Base-by-base conservation (phyloP, 805 yeast genomes). In the Saturnispora diversa region DNA sequence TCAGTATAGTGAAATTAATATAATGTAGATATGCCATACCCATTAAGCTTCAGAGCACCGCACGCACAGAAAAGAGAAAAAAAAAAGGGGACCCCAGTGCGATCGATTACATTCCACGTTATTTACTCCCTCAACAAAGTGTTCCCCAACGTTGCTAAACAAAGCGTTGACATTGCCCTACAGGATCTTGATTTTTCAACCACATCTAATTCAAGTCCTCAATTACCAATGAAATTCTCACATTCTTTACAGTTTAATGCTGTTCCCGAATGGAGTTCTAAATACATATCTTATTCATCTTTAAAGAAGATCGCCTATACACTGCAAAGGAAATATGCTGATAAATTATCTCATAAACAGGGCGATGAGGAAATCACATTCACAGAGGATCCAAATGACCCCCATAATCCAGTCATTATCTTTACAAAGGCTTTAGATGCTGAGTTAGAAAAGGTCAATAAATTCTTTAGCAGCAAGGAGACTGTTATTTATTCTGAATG, bases 191-290 rank as follows among this genome's bases (percentile, higher is more conserved):
- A 37, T 17, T 30, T 31, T 26, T 22, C 35, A 17, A 5, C 7
- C 16, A 13, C 8, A 6, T 10, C 24, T 17, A 12, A 11, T n/a
- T n/a, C 31, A 19, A 11, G 17, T 17, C 7, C 28, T 16, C 13
- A 15, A 19, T 22, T 25, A 27, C 36, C 17, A 21, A 90, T 90
- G 98, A 90, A 90, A 72, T 90, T 90, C 65, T 82, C 95, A 20
- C 95, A 88, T 57, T 84, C 96, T 5, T 66, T 90, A 48, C 96
- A 90, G 70, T 88, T 90, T 64, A 90, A 90, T 61, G 95, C 97
- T 19, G 97, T 92, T 4, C 97, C 98, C 2, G 97, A 92, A 60
- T 90, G 98, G 98, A 76, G 95, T 10, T 79, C 94, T 21, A 77
- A 84, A 58, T 90, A 90, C 61, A 80, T 90, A 42, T 88, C 94